Evolutionary conservation across 2,329 filamentous ascomycete genomes (phyloP).

Genomic region (Raffaelea albimanens): DNA sequence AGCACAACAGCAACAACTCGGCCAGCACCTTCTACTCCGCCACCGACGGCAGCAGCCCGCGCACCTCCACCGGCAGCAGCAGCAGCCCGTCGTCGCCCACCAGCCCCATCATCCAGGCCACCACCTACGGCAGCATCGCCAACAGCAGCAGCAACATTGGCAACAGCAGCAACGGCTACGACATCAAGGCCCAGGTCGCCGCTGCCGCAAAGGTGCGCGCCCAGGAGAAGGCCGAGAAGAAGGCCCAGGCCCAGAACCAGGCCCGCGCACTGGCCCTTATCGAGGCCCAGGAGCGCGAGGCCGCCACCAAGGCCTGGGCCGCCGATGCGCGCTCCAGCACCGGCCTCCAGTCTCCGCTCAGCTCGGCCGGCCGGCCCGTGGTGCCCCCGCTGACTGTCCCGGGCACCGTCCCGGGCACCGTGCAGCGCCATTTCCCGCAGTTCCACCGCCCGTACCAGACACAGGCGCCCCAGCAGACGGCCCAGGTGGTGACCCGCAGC

Average conservation of each 20-base stretch:
- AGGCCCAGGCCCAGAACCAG: constrained; percentile 3
- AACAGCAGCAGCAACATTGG: not conserved
- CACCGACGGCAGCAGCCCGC: too few relatives aligned
- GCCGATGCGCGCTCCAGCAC: not conserved
- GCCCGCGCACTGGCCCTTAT: constrained; percentile 5
- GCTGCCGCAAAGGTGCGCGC: not conserved
- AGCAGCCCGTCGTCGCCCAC: too few relatives aligned
- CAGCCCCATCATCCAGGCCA: too few relatives aligned
- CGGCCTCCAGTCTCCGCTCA: not conserved
- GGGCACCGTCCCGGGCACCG: not conserved
- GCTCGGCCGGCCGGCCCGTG: not conserved
- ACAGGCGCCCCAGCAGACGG: too few relatives aligned
- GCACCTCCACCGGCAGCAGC: not conserved
- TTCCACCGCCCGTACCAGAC: constrained; percentile 8
- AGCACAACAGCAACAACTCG: not conserved
- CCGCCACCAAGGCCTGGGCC: not conserved
- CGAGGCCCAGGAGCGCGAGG: constrained; percentile 9
- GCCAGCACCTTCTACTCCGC: not conserved
- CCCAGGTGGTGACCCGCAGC: not conserved
- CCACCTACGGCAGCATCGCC: not conserved
- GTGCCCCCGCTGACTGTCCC: not conserved
- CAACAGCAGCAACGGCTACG: not conserved
- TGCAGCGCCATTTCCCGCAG: constrained; percentile 4
- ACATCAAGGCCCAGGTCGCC: not conserved
- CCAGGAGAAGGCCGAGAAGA: not conserved